Conservation (phyloP, 495 filamentous ascomycete genomes). For the Tuber magnatum region DNA sequence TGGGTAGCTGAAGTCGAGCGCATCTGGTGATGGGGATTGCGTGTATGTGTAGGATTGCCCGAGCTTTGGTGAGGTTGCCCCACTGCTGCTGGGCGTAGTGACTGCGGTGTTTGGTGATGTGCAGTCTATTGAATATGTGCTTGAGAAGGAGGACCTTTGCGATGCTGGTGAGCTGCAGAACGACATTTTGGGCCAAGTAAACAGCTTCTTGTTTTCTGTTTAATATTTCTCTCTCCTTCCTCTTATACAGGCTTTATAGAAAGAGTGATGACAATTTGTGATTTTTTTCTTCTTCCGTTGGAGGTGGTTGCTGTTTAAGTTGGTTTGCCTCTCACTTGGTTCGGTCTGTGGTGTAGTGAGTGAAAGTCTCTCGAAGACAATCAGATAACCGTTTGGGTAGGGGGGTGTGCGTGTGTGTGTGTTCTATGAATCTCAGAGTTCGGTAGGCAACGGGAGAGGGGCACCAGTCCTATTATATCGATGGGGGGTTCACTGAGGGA, state of each 20-base stretch:
- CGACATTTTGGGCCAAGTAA: constrained; percentile 20
- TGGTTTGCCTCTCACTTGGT: background rate
- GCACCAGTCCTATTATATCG: constrained; percentile 2
- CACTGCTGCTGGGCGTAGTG: constrained; percentile 33
- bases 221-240: background rate
- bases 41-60: constrained; percentile 31
- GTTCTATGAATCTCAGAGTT: background rate
- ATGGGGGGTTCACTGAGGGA: background rate
- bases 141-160: constrained; percentile 34
- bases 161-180: constrained; percentile 36
- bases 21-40: constrained; percentile 24
- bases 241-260: background rate
- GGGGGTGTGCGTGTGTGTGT: background rate
- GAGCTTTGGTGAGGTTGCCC: constrained; percentile 30
- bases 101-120: constrained; percentile 35
- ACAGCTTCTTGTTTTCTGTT: background rate
- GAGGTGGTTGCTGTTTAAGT: background rate
- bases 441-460: background rate
- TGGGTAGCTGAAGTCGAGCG: constrained; percentile 23
- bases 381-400: background rate
- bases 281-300: background rate
- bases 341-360: background rate
- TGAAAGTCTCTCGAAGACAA: constrained; percentile 4
- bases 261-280: background rate
- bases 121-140: constrained; percentile 24